phyloP scores from a whole-genome alignment of 768 basidiomycete genomes.

The Neoboletus magnificus region DNA sequence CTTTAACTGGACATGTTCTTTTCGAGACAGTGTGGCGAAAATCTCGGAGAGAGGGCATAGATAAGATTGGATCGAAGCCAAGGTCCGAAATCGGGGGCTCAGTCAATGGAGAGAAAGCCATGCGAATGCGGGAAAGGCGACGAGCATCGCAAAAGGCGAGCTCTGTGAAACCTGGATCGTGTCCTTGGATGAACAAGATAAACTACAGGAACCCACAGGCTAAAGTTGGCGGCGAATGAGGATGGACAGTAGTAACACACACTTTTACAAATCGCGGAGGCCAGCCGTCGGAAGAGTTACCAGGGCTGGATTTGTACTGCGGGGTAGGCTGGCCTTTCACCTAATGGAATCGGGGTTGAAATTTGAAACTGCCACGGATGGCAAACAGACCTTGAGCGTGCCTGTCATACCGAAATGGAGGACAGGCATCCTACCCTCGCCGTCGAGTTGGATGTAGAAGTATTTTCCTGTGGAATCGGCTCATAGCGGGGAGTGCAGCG shows the following conservation, averaged over 20 bases:
- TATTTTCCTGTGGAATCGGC: constrained; percentile 46
- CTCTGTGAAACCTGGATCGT: constrained; percentile 36
- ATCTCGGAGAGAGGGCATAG: constrained; percentile 54
- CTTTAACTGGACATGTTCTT: constrained; percentile 65
- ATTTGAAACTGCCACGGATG: neutral
- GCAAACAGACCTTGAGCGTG: constrained; percentile 56
- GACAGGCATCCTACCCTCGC: constrained; percentile 59
- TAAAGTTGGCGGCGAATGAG: neutral
- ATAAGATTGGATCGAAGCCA: constrained; percentile 75
- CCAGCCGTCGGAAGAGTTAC: constrained; percentile 46
- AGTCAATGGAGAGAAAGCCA: constrained; percentile 50
- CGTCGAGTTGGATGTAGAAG: constrained; percentile 65
- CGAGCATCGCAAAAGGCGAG: constrained; percentile 73
- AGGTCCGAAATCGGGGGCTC: constrained; percentile 71
- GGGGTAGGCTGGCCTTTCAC: constrained; percentile 47
- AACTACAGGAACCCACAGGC: constrained; percentile 39
- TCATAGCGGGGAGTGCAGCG: neutral
- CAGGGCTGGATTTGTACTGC: constrained; percentile 48
- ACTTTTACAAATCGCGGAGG: constrained; percentile 70
- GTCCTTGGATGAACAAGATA: constrained; percentile 54
- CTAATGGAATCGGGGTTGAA: constrained; percentile 15
- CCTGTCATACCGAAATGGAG: constrained; percentile 87
- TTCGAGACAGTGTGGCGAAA: constrained; percentile 49
- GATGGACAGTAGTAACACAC: neutral
- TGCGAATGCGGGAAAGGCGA: constrained; percentile 65